Evolutionary conservation across 306 rosid genomes (phyloP), one percentile per base, ranked within the genome.

Genomic region (Purshia tridentata): DNA sequence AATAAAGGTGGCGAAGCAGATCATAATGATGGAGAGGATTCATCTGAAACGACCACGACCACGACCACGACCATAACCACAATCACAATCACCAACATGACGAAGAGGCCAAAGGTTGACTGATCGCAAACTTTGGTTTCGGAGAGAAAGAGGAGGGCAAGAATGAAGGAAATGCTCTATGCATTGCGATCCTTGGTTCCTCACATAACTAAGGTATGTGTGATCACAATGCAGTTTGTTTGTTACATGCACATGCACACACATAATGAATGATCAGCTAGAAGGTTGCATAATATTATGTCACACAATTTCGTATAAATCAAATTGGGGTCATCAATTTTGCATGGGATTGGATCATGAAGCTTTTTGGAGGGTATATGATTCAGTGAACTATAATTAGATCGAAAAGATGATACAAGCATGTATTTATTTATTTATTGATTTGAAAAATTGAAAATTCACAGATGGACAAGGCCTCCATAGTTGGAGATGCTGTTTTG

Each of bases 401-500:
- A 1, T 29, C 1, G 35, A 29, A 29, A 29, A 15, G 29, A 1
- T 46, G 2, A 42, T 46, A 41, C 56, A 20, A 29, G 67, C 16
- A 60, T 15, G 5, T 47, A 48, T 6, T 1, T 10, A 22, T 1
- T 10, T 40, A 13, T 6, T 62, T 48, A 56, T n/a, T n/a, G n/a
- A 72, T n/a, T 29, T 42, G 35, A n/a, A n/a, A n/a, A n/a, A n/a
- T 50, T 40, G 73, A 12, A 18, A 41, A 52, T 37, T 4, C 20
- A 58, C 81, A 94, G 97, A 94, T 94, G 97, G 99, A 94, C 51
- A 94, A 91, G 84, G 99, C 97, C 47, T 94, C 96, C 20, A 94
- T 94, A 53, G 87, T 94, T 72, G 96, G 91, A 72, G 99, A 94
- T 70, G 96, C 99, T 54, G 88, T 88, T 3, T 54, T 81, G 15